Conservation (phyloP, 805 yeast species). For the baker's yeast (Saccharomyces cerevisiae) region DNA sequence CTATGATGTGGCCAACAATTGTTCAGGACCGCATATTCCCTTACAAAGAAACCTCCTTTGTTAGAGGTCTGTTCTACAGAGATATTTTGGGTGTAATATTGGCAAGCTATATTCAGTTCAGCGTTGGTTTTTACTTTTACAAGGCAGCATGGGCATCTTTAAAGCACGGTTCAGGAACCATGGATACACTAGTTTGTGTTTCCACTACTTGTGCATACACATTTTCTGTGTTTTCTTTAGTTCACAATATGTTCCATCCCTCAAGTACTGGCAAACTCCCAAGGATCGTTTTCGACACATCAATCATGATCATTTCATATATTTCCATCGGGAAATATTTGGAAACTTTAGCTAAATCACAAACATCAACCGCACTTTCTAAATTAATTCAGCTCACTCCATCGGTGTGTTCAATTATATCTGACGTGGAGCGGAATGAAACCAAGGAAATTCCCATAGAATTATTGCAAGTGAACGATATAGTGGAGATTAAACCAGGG, state of each 20-base stretch:
- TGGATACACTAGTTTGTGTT: constrained; percentile 84
- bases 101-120: constrained; percentile 53
- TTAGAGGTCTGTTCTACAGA: constrained; percentile 24
- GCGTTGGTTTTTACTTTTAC: constrained; percentile 61
- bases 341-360: constrained; percentile 88
- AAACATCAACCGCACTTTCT: constrained; percentile 82
- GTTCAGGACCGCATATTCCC: constrained; percentile 30
- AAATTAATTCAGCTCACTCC: constrained; percentile 76
- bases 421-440: constrained; percentile 27
- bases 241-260: constrained; percentile 35
- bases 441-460: constrained; percentile 55
- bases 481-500: constrained; percentile 76
- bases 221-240: constrained; percentile 62
- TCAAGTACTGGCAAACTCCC: constrained; percentile 38
- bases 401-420: constrained; percentile 57
- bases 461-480: constrained; percentile 66
- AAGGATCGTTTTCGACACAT: constrained; percentile 72
- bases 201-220: constrained; percentile 73
- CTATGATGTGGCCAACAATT: constrained; percentile 29
- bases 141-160: constrained; percentile 57
- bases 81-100: constrained; percentile 56
- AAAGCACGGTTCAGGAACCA: constrained; percentile 65
- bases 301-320: constrained; percentile 74
- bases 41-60: constrained; percentile 11
- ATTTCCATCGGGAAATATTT: constrained; percentile 85